phyloP scores from a whole-genome alignment of 1,284 basidiomycete species.

The Ustilago xerochloae region DNA sequence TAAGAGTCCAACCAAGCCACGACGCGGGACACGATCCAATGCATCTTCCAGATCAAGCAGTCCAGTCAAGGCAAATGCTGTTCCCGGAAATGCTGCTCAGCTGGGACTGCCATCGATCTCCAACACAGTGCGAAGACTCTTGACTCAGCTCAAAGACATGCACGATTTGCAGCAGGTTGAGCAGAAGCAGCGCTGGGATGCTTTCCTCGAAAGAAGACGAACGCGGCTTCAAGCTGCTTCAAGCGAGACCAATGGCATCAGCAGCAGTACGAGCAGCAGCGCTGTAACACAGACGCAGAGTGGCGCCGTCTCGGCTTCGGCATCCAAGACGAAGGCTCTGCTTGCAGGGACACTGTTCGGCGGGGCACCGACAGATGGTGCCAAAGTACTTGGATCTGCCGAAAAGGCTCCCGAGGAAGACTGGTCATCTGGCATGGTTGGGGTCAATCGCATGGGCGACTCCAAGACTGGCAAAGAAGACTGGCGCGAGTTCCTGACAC shows the following conservation, averaged over 20 bases:
- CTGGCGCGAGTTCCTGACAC: constrained; percentile 79
- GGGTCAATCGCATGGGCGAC: constrained; percentile 84
- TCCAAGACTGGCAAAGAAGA: constrained; percentile 78
- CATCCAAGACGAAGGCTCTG: constrained; percentile 33
- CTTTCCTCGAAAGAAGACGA: constrained; percentile 77
- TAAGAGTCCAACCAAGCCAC: constrained; percentile 12
- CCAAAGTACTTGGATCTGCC: constrained; percentile 21
- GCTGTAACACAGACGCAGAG: not conserved
- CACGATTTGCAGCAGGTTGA: constrained; percentile 84
- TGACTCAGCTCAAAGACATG: constrained; percentile 84
- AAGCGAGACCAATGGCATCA: constrained; percentile 8
- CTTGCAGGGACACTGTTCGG: constrained; percentile 28
- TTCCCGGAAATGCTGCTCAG: not conserved
- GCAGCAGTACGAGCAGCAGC: constrained; percentile 9
- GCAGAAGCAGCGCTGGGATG: constrained; percentile 86
- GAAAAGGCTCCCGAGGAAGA: constrained; percentile 52
- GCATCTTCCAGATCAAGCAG: constrained; percentile 48
- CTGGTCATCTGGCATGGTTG: constrained; percentile 74
- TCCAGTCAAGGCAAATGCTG: constrained; percentile 24
- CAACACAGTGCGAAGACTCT: constrained; percentile 79
- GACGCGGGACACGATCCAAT: constrained; percentile 18
- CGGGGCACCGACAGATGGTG: constrained; percentile 20
- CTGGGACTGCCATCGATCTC: constrained; percentile 69
- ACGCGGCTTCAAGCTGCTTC: constrained; percentile 65
- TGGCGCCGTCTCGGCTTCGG: constrained; percentile 6